Evolutionary conservation across 106 monocot genomes (phyloP).

Genomic region (Acorus gramineus): DNA sequence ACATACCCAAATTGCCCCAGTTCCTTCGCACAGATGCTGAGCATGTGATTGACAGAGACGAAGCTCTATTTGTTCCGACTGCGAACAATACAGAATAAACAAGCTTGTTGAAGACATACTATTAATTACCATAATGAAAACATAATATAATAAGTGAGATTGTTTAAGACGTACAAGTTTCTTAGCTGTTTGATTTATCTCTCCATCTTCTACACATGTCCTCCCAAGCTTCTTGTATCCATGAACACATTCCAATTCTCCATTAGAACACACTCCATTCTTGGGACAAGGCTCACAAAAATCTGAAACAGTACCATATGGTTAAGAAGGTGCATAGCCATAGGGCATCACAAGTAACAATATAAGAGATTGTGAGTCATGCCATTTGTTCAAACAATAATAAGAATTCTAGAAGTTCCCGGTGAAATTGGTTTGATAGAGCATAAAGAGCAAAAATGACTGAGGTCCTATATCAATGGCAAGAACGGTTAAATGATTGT

Average conservation of each 20-base stretch:
- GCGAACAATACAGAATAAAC: conserved; percentile 5
- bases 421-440: no score
- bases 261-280: conserved; percentile 51
- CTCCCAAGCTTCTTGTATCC: conserved; percentile 70
- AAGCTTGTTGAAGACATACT: background rate
- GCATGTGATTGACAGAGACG: conserved; percentile 55
- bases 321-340: background rate
- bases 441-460: no score
- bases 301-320: conserved; percentile 25
- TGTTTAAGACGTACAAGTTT: conserved; percentile 34
- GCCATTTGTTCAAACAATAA: no score
- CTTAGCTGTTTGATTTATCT: conserved; percentile 39
- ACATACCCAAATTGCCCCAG: conserved; percentile 85
- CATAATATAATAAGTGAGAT: background rate
- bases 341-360: background rate
- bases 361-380: no score
- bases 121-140: background rate
- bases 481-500: no score
- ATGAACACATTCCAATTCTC: conserved; percentile 51
- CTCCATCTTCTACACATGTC: conserved; percentile 59
- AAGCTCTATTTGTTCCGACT: conserved; percentile 48
- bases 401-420: no score
- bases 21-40: conserved; percentile 40
- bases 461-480: no score
- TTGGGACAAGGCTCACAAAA: conserved; percentile 78